Conservation (phyloP, 768 basidiomycete species). For the Leccinum longicurvipes region DNA sequence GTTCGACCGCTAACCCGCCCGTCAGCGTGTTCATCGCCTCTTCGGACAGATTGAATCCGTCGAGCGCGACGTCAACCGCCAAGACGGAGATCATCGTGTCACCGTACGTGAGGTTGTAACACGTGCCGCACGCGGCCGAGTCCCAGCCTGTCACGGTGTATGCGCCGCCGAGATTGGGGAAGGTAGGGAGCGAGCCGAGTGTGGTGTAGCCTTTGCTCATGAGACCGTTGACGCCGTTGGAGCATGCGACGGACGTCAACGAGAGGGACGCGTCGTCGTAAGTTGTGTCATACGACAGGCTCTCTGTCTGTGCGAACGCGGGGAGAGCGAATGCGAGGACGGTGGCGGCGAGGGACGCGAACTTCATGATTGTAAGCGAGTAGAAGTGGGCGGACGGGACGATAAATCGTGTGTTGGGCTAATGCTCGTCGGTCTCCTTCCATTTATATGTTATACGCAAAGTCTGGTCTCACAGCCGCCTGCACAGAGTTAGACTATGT, state of each 20-base stretch:
- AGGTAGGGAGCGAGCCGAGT: conserved; percentile 30
- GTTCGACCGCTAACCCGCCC: conserved; percentile 39
- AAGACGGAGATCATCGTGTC: conserved; percentile 17
- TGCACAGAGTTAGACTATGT: background rate
- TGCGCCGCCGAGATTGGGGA: conserved; percentile 34
- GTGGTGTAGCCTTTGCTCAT: conserved; percentile 30
- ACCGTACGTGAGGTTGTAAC: conserved; percentile 29
- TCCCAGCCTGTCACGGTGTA: conserved; percentile 31
- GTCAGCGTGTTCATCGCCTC: conserved; percentile 57
- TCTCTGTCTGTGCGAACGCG: conserved; percentile 13
- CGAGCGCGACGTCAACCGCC: conserved; percentile 27
- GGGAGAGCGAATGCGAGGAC: conserved; percentile 15
- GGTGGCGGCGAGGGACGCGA: conserved; percentile 9
- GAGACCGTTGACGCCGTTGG: conserved; percentile 32
- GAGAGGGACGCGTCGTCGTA: conserved; percentile 27
- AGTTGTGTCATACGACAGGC: conserved; percentile 29
- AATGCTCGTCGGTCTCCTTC: background rate
- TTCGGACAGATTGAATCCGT: conserved; percentile 48
- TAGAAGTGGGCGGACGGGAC: background rate
- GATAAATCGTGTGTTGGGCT: background rate
- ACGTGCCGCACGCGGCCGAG: conserved; percentile 20
- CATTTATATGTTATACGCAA: conserved; percentile 15
- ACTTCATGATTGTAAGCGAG: conserved; percentile 22
- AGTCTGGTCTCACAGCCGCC: background rate
- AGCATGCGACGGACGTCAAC: conserved; percentile 29